Evolutionary conservation across 179 eudicot genomes (phyloP).

Genomic region (Spinacia oleracea): DNA sequence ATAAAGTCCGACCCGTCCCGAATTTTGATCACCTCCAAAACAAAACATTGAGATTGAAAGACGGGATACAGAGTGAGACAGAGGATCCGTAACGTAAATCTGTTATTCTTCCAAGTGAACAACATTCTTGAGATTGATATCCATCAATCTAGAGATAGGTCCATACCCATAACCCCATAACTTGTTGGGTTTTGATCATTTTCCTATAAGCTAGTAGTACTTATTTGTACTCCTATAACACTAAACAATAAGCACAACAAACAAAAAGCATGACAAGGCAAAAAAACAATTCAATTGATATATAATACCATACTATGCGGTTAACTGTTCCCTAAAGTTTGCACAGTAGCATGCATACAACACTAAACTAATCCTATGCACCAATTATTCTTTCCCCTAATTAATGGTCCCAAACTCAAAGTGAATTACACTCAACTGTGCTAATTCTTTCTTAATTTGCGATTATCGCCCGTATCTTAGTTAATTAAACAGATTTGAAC

Average conservation of each 20-base stretch:
- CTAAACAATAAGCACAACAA: conserved; percentile 20
- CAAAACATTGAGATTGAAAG: background rate
- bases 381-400: conserved; percentile 19
- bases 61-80: background rate
- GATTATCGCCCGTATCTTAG: conserved; percentile 29
- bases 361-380: conserved; percentile 20
- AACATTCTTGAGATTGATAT: conserved; percentile 32
- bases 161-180: conserved; percentile 2
- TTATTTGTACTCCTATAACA: conserved; percentile 2
- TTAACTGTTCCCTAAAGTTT: conserved; percentile 27
- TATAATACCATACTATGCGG: conserved; percentile 22
- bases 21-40: too few relatives aligned
- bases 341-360: conserved; percentile 25
- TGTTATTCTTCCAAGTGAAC: conserved; percentile 20
- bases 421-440: background rate
- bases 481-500: conserved; percentile 19
- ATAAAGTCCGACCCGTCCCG: too few relatives aligned
- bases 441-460: conserved; percentile 2
- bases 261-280: conserved; percentile 20
- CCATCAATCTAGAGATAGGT: conserved; percentile 27
- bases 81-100: too few relatives aligned
- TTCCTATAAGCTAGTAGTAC: conserved; percentile 20
- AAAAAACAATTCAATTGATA: background rate
- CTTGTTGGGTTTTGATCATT: conserved; percentile 7
- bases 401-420: conserved; percentile 21